These are phyloP conservation scores for Ascochyta lentis DNA, from an alignment of 2,329 filamentous ascomycete genomes.

Conservation along the genomic window DNA sequence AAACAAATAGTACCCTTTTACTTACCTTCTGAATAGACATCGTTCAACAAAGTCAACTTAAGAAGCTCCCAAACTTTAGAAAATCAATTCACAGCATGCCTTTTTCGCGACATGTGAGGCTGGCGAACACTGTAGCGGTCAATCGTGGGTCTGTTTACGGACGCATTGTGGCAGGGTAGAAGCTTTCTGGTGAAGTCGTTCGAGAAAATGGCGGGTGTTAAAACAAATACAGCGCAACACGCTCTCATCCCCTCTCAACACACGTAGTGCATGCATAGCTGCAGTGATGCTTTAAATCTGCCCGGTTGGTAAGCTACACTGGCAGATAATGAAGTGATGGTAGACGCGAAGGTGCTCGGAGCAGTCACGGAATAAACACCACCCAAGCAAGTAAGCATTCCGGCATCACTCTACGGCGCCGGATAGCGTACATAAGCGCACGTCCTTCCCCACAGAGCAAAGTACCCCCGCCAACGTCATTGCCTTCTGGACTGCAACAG, in stretches of 20 bases:
- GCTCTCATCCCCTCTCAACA: not conserved
- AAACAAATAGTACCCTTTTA: no score
- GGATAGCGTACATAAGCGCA: slow-evolving; percentile 14
- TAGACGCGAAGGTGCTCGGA: slow-evolving; percentile 1
- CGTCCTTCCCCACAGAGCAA: slow-evolving; percentile 6
- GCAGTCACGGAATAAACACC: slow-evolving; percentile 6
- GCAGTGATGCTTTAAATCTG: not conserved
- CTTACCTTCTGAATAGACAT: no score
- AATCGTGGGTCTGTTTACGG: not conserved
- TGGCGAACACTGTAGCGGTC: not conserved
- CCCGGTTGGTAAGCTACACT: not conserved
- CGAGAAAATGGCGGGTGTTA: not conserved
- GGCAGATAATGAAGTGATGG: not conserved
- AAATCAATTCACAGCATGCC: no score
- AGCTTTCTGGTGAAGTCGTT: not conserved
- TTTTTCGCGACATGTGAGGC: no score
- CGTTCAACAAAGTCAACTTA: no score
- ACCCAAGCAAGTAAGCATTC: slow-evolving; percentile 5
- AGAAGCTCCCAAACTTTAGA: no score
- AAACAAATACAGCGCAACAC: not conserved
- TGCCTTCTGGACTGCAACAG: not conserved
- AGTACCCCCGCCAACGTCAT: slow-evolving; percentile 11
- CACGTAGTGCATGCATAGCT: not conserved
- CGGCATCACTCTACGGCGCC: not conserved
- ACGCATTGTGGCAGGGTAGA: not conserved